Conservation (phyloP, 1,139 yeast species). For the Kluyveromyces sp. region DNA sequence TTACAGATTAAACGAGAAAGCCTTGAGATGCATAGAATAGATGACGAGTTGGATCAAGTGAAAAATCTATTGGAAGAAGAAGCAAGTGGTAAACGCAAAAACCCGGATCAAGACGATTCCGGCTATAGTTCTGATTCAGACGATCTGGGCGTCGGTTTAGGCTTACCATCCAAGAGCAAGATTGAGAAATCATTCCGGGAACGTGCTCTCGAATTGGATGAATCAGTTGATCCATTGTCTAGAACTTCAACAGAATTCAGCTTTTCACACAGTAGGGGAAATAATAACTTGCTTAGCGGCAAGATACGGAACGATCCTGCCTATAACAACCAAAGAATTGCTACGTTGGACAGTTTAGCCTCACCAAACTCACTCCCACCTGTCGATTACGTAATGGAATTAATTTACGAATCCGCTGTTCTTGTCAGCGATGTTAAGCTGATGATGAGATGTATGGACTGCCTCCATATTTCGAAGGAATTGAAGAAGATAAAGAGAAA, state of each 20-base stretch:
- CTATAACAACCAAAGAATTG: slow-evolving; percentile 12
- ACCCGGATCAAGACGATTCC: background rate
- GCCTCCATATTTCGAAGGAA: slow-evolving; percentile 46
- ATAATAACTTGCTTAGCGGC: slow-evolving; percentile 3
- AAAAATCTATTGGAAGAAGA: background rate
- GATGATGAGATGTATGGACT: slow-evolving; percentile 54
- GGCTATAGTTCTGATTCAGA: slow-evolving; percentile 17
- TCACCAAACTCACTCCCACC: slow-evolving; percentile 48
- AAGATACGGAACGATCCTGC: slow-evolving; percentile 4
- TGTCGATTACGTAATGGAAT: slow-evolving; percentile 45
- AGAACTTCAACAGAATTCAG: slow-evolving; percentile 10
- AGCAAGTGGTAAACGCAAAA: background rate
- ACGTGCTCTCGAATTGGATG: slow-evolving; percentile 20
- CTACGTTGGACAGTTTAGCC: slow-evolving; percentile 46
- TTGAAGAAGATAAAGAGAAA: slow-evolving; percentile 33
- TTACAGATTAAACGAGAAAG: background rate
- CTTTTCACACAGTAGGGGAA: slow-evolving; percentile 8
- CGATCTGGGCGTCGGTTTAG: slow-evolving; percentile 22
- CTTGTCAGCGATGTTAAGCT: slow-evolving; percentile 57
- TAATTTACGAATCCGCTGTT: slow-evolving; percentile 53
- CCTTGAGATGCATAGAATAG: slow-evolving; percentile 6
- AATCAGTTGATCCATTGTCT: slow-evolving; percentile 25
- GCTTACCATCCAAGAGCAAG: slow-evolving; percentile 21
- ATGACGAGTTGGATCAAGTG: slow-evolving; percentile 10
- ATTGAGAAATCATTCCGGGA: slow-evolving; percentile 20